phyloP scores from a whole-genome alignment of 23 red algal species.

The Gracilaria gracilis region DNA sequence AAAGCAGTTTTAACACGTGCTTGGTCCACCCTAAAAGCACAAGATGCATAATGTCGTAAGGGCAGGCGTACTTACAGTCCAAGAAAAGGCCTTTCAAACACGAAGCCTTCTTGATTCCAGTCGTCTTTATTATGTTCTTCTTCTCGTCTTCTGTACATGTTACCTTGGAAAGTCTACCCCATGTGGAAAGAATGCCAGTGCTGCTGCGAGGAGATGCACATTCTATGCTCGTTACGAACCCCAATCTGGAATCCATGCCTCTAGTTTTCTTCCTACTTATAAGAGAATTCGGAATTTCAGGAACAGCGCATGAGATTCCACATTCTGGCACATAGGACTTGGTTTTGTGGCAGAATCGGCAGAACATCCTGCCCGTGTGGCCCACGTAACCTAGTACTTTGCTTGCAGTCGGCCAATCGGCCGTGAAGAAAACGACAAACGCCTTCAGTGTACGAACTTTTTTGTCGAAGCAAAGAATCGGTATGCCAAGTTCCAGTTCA shows the following conservation, averaged over 20 bases:
- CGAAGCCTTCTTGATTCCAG: neutral
- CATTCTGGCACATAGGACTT: neutral
- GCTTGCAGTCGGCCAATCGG: constrained; percentile 5
- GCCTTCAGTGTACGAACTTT: neutral
- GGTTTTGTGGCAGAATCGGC: constrained; percentile 11
- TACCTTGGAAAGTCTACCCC: neutral
- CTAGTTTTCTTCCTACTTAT: neutral
- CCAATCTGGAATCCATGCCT: neutral
- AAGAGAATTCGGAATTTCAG: neutral
- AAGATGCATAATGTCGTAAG: constrained; percentile 19
- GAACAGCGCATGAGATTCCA: neutral
- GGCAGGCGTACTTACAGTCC: neutral
- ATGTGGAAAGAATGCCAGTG: neutral
- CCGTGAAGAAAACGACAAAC: neutral
- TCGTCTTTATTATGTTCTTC: neutral
- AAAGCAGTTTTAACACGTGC: neutral
- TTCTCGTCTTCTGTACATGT: neutral
- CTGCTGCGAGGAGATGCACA: neutral
- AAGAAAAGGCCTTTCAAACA: neutral
- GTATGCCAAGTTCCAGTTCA: neutral
- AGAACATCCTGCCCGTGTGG: neutral
- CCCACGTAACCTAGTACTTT: constrained; percentile 21
- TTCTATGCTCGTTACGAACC: neutral
- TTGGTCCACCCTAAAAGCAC: constrained; percentile 20
- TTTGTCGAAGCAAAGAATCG: neutral